Base-by-base conservation (phyloP, 2,329 filamentous ascomycete species). In the Bisporella sp. region DNA sequence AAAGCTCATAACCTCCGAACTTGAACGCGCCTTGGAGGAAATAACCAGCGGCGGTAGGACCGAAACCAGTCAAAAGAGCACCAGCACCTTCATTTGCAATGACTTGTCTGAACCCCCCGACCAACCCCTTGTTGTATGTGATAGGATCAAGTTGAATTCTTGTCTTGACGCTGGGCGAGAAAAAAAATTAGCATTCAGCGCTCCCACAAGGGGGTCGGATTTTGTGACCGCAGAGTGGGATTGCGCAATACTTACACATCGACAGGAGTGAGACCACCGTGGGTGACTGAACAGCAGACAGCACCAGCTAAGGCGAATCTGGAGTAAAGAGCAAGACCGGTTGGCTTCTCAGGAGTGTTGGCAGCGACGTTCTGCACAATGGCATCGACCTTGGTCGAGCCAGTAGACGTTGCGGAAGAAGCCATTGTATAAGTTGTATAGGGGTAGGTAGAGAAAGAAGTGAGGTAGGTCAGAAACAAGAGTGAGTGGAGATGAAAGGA, bases 221-320 rank as follows among this genome's bases (percentile, higher is more conserved):
- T 41, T 49, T 32, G 13, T 51, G 47, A 50, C 45, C 41, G 5
- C 29, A 37, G 30, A 45, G 13, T 45, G 21, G 21, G 41, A 11
- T 37, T 8, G 42, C 21, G 29, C 45, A 31, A 33, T 55, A 88
- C 92, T 74, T 93, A 97, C 92, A 99, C 93, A 87, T 99, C 93
- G 73, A 99, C 90, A 69, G 93, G 93, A 63, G 93, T 99, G 66
- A 97, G 84, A 68, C 81, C 87, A 73, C 92, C 93, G 82, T 99
- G 93, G 69, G 93, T 99, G 76, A 97, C 77, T 65, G 91, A 93
- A 76, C 93, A 99, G 85, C 93, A 96, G 79, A 97, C 77, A 65
- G 93, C 93, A 76, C 93, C 93, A 66, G 93, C 91, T 66, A 99
- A 87, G 75, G 93, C 92, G 78, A 96, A 96, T 74, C 89, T 84